Evolutionary conservation across 1,284 basidiomycete species (phyloP).

Genomic region (Cryptococcus sp.): DNA sequence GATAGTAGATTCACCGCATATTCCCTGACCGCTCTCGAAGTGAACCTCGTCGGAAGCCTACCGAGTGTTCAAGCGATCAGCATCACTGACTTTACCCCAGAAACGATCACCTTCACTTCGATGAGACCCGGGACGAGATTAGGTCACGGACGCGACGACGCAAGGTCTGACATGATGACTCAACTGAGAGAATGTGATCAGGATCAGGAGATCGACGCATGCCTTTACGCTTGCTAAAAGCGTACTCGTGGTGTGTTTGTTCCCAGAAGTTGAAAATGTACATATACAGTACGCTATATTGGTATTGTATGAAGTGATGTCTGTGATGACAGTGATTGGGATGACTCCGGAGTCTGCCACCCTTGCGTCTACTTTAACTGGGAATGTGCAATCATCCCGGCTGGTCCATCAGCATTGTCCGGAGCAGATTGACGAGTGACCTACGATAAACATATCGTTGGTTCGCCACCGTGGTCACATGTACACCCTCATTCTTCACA

Average conservation of each 20-base stretch:
- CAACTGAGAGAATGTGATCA: too few relatives aligned
- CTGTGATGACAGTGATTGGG: background rate
- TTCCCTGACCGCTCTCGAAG: too few relatives aligned
- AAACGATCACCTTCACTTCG: too few relatives aligned
- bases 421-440: too few relatives aligned
- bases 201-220: too few relatives aligned
- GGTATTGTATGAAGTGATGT: background rate
- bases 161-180: too few relatives aligned
- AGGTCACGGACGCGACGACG: too few relatives aligned
- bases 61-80: too few relatives aligned
- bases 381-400: background rate
- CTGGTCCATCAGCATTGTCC: background rate
- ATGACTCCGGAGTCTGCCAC: background rate
- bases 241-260: background rate
- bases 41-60: too few relatives aligned
- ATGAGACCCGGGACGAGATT: too few relatives aligned
- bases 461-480: conserved; percentile 33
- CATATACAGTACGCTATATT: background rate
- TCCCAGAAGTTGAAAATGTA: background rate
- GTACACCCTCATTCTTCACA: conserved; percentile 35
- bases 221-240: background rate
- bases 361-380: background rate
- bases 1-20: too few relatives aligned
- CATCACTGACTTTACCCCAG: too few relatives aligned
- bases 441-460: conserved; percentile 41